Evolutionary conservation across 2,329 filamentous ascomycete genomes (phyloP).

Genomic region (Colletotrichum sp.): DNA sequence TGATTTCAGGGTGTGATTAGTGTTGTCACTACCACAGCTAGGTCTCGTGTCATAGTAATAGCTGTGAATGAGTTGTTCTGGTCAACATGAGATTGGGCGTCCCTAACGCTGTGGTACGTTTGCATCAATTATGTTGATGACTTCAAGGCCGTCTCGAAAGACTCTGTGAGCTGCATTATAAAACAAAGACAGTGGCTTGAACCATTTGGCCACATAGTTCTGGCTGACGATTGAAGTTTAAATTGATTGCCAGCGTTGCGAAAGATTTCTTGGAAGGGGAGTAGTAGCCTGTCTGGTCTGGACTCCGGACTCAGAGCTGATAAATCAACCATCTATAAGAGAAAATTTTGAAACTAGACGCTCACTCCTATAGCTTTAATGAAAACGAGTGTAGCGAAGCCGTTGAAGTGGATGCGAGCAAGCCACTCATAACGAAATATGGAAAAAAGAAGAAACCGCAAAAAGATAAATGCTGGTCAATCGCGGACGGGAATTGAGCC

Average conservation of each 20-base stretch:
- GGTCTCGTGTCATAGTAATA: too few species aligned
- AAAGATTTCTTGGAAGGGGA: neutral
- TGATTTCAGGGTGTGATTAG: too few species aligned
- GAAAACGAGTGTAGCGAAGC: too few species aligned
- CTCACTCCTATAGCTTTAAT: neutral
- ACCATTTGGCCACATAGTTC: too few species aligned
- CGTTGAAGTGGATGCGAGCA: neutral
- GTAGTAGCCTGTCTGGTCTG: neutral
- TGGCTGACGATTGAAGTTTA: neutral
- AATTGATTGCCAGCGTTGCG: neutral
- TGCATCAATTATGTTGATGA: too few species aligned
- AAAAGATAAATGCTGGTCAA: neutral
- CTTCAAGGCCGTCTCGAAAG: too few species aligned
- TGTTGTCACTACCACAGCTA: too few species aligned
- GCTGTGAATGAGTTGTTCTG: too few species aligned
- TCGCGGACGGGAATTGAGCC: conserved; percentile 19
- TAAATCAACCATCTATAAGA: neutral
- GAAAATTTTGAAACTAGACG: neutral
- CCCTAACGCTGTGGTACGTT: too few species aligned
- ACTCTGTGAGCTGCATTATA: too few species aligned
- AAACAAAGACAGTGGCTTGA: too few species aligned
- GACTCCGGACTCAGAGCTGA: neutral
- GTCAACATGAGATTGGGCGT: too few species aligned
- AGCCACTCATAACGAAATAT: neutral
- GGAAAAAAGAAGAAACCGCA: neutral